Percentiles rank a stretch among this genome's conserved stretches.
phyloP scores from a whole-genome alignment of 192 early-diverging fungal genomes.

The Diversispora epigaea region DNA sequence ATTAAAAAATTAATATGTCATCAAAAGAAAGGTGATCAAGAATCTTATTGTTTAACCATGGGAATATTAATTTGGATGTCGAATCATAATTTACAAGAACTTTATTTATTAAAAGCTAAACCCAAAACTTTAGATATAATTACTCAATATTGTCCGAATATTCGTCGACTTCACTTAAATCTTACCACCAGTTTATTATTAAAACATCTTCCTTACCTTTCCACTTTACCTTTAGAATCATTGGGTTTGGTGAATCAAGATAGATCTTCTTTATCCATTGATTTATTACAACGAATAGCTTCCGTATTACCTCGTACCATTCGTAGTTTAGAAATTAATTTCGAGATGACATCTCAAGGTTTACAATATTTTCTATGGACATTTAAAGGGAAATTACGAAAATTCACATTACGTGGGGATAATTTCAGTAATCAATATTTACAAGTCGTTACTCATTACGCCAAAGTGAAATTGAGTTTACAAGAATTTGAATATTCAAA shows the following conservation, averaged over 20 bases:
- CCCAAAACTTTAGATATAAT: neutral
- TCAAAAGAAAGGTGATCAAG: neutral
- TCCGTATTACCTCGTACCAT: neutral
- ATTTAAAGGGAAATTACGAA: neutral
- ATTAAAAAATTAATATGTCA: constrained; percentile 16
- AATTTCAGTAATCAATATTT: neutral
- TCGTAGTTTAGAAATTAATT: neutral
- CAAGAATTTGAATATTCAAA: neutral
- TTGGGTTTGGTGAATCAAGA: neutral
- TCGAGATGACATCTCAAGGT: neutral
- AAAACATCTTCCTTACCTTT: neutral
- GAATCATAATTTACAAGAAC: constrained; percentile 8
- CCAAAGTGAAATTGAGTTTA: neutral
- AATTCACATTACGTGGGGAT: neutral
- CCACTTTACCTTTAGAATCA: neutral
- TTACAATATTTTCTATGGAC: constrained; percentile 5
- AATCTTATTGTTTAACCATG: neutral
- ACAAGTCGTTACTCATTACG: neutral
- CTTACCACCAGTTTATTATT: neutral
- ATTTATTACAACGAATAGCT: constrained; percentile 1
- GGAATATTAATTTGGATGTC: neutral
- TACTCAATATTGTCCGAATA: neutral
- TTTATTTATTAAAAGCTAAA: neutral
- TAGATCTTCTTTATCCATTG: neutral
- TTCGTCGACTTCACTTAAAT: neutral